Evolutionary conservation across 768 basidiomycete genomes (phyloP), one percentile per base, ranked within the genome.

Genomic region (Termitomyces sp.): DNA sequence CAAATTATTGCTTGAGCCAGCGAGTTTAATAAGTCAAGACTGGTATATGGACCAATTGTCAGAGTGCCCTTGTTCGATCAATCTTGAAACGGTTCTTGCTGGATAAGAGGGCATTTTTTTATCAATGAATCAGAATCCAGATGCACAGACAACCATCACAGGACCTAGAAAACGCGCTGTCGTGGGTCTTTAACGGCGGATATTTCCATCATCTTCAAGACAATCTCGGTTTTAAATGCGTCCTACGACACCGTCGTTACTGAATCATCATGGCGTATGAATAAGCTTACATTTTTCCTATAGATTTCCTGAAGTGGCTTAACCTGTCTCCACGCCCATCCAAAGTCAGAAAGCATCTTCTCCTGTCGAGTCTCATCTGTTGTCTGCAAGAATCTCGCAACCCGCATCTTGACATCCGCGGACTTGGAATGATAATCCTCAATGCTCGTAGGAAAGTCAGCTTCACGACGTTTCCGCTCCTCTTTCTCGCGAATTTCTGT

Each of bases 281-380:
- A 20, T 12, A 27, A 4, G 68, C 79, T 60, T 61, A 84, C 81
- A 59, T 79, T 74, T 31, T 65, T 63, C 36, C 71, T 64, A 62
- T 75, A 83, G 4, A 68, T 67, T 0, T 73, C 66, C 37, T 70
- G 59, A 43, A 86, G 70, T 2, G 80, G 75, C 14, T 71, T 62
- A 20, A 79, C 78, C 53, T 79, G 77, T 41, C 76, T 72, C 69
- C 71, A 82, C 0, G 76, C 74, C 85, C 85, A 87, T 0, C 71
- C 69, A 64, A 72, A 85, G 53, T 82, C 74, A 29, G 59, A 62
- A 65, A 78, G 63, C 74, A 81, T 78, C 63, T 59, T 76, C 53
- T 86, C 84, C 59, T 76, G 72, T 34, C 68, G 71, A 6, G 46
- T 37, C 9, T 48, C 34, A 18, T 53, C 46, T 49, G 46, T 74